Conservation (phyloP, 768 basidiomycete species). For the Lyophyllum semitale region DNA sequence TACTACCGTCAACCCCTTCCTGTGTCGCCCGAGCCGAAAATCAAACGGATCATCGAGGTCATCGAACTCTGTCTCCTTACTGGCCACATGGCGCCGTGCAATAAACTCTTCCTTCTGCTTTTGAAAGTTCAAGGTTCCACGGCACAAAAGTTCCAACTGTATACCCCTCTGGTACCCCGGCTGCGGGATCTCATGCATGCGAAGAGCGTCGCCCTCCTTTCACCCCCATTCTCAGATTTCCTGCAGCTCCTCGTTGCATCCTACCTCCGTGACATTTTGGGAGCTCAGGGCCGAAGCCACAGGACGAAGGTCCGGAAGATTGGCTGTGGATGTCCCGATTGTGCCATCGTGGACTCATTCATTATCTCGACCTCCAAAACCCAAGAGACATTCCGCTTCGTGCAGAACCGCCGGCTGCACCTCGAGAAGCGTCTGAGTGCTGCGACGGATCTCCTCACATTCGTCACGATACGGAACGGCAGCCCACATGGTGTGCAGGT, state of each 20-base stretch:
- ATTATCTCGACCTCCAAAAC: constrained; percentile 17
- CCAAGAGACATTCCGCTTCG: constrained; percentile 18
- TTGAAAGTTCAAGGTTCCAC: constrained; percentile 16
- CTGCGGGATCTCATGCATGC: constrained; percentile 20
- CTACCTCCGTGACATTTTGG: constrained; percentile 30
- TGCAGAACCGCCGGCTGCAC: constrained; percentile 23
- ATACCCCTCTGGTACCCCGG: constrained; percentile 25
- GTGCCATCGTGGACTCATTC: constrained; percentile 28
- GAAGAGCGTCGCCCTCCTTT: constrained; percentile 16
- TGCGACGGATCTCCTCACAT: constrained; percentile 26
- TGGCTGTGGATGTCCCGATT: constrained; percentile 33
- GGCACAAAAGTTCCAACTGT: constrained; percentile 24
- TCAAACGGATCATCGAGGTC: constrained; percentile 25
- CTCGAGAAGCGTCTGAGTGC: constrained; percentile 19
- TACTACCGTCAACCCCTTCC: not conserved
- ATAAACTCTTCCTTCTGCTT: constrained; percentile 23
- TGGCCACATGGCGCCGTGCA: constrained; percentile 19
- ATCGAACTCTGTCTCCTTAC: constrained; percentile 25
- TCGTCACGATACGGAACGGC: constrained; percentile 21
- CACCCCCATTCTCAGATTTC: constrained; percentile 30
- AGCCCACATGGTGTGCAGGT: constrained; percentile 29
- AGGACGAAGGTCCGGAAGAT: constrained; percentile 25
- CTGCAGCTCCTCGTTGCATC: constrained; percentile 27
- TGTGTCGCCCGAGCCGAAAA: constrained; percentile 13
- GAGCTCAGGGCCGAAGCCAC: constrained; percentile 16